Evolutionary conservation across 495 filamentous ascomycete genomes (phyloP).

Genomic region (Podospora pseudoanserina): DNA sequence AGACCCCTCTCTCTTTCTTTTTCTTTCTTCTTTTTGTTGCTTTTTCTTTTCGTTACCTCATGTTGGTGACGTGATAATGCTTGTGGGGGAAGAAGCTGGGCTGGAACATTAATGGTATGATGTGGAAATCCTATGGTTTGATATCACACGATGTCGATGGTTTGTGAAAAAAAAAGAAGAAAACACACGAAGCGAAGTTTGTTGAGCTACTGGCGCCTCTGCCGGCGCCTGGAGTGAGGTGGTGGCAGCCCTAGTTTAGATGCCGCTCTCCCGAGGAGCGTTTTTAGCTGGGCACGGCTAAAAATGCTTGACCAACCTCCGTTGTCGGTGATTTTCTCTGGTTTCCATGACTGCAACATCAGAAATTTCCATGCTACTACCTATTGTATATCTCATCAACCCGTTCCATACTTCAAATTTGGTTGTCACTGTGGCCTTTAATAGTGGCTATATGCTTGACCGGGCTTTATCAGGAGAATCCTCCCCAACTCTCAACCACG

Average conservation of each 20-base stretch:
- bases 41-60: not conserved
- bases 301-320: not conserved
- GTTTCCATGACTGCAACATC: not conserved
- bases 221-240: not conserved
- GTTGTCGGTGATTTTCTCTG: constrained; percentile 1
- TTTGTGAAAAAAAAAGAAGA: not conserved
- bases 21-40: not conserved
- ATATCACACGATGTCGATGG: not conserved
- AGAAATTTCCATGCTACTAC: not conserved
- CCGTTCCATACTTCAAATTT: not conserved
- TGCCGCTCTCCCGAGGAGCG: not conserved
- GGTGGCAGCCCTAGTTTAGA: not conserved
- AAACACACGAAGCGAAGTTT: not conserved
- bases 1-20: not conserved
- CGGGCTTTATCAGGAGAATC: no score
- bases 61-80: not conserved
- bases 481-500: not conserved
- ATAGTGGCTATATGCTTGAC: no score
- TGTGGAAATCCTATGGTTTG: not conserved
- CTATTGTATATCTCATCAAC: not conserved
- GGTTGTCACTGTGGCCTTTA: not conserved
- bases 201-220: not conserved
- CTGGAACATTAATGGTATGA: not conserved
- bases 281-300: not conserved
- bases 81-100: not conserved